Evolutionary conservation across 768 basidiomycete species (phyloP).

Genomic region (Termitomyces sp.): DNA sequence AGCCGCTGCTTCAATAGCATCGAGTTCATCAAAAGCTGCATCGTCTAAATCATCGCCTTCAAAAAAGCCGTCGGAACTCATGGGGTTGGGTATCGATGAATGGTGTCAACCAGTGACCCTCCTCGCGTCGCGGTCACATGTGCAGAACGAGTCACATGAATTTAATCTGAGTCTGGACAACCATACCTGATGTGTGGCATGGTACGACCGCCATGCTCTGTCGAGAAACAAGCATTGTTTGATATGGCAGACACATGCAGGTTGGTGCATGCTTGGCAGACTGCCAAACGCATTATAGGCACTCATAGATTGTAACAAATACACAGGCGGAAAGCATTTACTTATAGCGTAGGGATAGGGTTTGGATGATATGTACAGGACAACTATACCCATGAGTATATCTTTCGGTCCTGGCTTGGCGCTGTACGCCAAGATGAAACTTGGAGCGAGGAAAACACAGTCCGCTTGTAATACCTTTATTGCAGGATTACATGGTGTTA

Average conservation of each 20-base stretch:
- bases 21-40: constrained; percentile 54
- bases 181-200: too few relatives aligned
- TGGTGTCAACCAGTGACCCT: neutral
- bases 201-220: too few relatives aligned
- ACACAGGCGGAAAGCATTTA: neutral
- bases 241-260: neutral
- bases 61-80: constrained; percentile 80
- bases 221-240: too few relatives aligned
- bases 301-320: neutral
- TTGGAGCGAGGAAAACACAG: neutral
- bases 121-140: constrained; percentile 21
- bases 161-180: too few relatives aligned
- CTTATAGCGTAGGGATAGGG: neutral
- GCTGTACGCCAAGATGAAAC: neutral
- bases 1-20: constrained; percentile 62
- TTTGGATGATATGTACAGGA: neutral
- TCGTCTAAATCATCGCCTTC: constrained; percentile 60
- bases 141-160: neutral
- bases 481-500: neutral
- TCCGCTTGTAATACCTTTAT: neutral
- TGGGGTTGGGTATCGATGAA: constrained; percentile 18
- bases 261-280: neutral
- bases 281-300: neutral
- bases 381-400: neutral
- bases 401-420: neutral